phyloP scores from a whole-genome alignment of 2,329 filamentous ascomycete species.

The Fusarium robinianum region DNA sequence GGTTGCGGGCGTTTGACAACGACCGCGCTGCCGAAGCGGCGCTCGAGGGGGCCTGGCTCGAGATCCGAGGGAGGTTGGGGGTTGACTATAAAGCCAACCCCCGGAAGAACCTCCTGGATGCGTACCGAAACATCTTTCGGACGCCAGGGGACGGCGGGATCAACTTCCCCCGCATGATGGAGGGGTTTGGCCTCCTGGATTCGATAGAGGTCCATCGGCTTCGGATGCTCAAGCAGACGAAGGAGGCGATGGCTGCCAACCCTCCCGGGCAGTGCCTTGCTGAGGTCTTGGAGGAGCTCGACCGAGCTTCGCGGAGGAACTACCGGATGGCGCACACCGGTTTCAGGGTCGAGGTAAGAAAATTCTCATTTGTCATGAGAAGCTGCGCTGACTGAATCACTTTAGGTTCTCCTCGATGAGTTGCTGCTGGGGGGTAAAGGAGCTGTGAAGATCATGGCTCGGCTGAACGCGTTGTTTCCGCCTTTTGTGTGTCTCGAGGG shows the following conservation, averaged over 20 bases:
- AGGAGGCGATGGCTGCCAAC: constrained; percentile 16
- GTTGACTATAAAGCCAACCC: constrained; percentile 35
- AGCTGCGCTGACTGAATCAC: background rate
- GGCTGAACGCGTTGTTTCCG: constrained; percentile 45
- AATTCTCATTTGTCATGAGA: background rate
- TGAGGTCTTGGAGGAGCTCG: constrained; percentile 38
- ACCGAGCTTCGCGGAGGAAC: constrained; percentile 36
- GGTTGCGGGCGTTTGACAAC: constrained; percentile 41
- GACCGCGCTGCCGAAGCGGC: constrained; percentile 23
- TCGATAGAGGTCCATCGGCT: constrained; percentile 41
- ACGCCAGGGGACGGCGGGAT: constrained; percentile 36
- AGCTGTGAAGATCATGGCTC: constrained; percentile 39
- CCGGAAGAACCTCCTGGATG: constrained; percentile 35
- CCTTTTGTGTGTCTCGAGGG: constrained; percentile 29
- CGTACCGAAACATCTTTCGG: constrained; percentile 36
- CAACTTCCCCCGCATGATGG: constrained; percentile 32
- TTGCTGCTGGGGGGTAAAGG: constrained; percentile 17
- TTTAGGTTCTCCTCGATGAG: constrained; percentile 37
- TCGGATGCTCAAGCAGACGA: constrained; percentile 34
- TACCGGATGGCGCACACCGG: constrained; percentile 41
- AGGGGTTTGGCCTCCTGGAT: constrained; percentile 41
- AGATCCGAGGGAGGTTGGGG: constrained; percentile 17
- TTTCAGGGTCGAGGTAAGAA: constrained; percentile 41
- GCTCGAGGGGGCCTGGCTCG: constrained; percentile 28
- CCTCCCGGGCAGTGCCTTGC: constrained; percentile 15